A percentile compares a stretch with the other conserved stretches of the same genome.
Conservation (phyloP, 495 filamentous ascomycete species). For the Parathielavia appendiculata region DNA sequence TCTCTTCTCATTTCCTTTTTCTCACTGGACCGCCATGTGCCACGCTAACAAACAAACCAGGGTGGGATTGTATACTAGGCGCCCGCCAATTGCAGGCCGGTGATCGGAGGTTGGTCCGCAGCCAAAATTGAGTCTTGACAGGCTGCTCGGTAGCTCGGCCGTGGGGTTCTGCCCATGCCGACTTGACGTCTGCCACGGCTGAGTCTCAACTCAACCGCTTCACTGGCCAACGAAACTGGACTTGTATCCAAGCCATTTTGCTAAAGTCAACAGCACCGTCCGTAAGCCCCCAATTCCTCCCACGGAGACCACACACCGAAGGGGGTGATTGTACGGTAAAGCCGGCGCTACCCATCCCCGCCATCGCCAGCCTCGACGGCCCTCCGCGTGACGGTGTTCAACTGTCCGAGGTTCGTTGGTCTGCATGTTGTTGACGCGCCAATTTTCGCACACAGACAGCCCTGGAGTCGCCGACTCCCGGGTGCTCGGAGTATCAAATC, state of each 20-base stretch:
- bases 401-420: constrained; percentile 2
- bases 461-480: constrained; percentile 13
- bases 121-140: not conserved
- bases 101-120: constrained; percentile 12
- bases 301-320: not conserved
- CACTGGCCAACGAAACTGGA: constrained; percentile 11
- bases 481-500: not conserved
- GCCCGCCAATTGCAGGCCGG: constrained; percentile 17
- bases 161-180: not conserved
- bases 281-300: constrained; percentile 13
- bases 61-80: not conserved
- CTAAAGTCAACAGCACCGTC: constrained; percentile 6
- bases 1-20: too few species aligned
- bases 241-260: constrained; percentile 9
- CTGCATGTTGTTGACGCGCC: not conserved
- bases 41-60: too few species aligned
- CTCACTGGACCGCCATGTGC: too few species aligned
- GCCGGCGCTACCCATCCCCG: constrained; percentile 10
- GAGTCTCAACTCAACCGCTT: not conserved
- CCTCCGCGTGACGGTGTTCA: not conserved
- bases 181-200: not conserved
- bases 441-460: not conserved
- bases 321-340: not conserved
- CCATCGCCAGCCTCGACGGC: not conserved
- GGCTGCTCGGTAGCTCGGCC: constrained; percentile 13